A percentile compares a stretch with the other conserved stretches of the same genome.
Conservation (phyloP, 1,284 basidiomycete genomes). For the Macrocystidia cucumis region DNA sequence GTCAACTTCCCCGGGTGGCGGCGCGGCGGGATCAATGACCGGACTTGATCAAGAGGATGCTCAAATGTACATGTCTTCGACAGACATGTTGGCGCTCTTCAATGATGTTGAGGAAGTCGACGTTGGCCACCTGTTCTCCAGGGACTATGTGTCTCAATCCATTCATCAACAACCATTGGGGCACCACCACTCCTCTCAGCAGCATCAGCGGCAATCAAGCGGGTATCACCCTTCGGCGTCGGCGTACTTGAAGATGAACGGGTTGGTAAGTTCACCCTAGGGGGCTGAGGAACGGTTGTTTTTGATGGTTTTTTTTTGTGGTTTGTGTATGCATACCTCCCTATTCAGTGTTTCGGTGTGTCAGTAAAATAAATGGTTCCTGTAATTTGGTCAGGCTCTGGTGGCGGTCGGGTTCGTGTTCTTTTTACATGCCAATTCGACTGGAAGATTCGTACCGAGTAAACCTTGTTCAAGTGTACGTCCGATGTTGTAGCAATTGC, state of each 20-base stretch:
- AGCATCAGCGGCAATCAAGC: conserved; percentile 11
- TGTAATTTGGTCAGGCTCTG: not conserved
- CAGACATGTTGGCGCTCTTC: conserved; percentile 38
- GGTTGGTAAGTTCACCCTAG: conserved; percentile 29
- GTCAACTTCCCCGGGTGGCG: too few species aligned
- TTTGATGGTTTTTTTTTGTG: conserved; percentile 4
- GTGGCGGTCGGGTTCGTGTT: not conserved
- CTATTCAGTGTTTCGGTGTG: not conserved
- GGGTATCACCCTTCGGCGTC: conserved; percentile 15
- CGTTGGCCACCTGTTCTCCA: conserved; percentile 25
- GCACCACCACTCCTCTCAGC: conserved; percentile 4
- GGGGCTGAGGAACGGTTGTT: conserved; percentile 8
- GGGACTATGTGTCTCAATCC: conserved; percentile 19
- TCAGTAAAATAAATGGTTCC: not conserved
- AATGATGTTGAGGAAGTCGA: conserved; percentile 27
- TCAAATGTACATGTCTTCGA: conserved; percentile 33
- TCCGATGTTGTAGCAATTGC: too few species aligned
- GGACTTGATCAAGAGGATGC: conserved; percentile 20
- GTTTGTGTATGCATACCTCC: conserved; percentile 2
- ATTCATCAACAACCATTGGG: conserved; percentile 10
- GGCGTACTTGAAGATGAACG: conserved; percentile 26
- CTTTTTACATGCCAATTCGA: not conserved
- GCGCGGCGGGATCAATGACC: conserved; percentile 27
- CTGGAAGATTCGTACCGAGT: not conserved
- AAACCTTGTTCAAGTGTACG: too few species aligned